Conservation (phyloP, 2,329 filamentous ascomycete genomes). For the Dactylellina leptospora region DNA sequence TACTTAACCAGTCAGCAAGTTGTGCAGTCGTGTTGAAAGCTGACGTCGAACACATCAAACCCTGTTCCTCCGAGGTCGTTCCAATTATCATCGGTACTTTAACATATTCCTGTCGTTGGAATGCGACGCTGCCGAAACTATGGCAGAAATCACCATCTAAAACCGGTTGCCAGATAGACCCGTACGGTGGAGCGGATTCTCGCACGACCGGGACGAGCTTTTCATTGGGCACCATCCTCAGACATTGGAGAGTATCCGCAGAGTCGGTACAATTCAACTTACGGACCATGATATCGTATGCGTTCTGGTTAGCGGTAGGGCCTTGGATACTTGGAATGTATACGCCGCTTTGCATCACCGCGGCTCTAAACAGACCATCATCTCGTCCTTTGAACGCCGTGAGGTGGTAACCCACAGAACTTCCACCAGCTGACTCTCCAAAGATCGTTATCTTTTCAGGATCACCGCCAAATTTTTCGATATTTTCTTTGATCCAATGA, state of each 20-base stretch:
- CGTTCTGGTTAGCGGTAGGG: slow-evolving; percentile 68
- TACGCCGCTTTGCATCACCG: slow-evolving; percentile 64
- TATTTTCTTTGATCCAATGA: slow-evolving; percentile 70
- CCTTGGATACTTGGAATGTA: slow-evolving; percentile 65
- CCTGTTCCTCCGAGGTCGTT: slow-evolving; percentile 70
- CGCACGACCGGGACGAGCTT: neutral
- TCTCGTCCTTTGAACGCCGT: slow-evolving; percentile 67
- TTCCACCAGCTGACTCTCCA: slow-evolving; percentile 69
- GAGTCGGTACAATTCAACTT: slow-evolving; percentile 69
- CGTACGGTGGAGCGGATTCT: slow-evolving; percentile 64
- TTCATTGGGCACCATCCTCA: slow-evolving; percentile 65
- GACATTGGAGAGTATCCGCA: slow-evolving; percentile 71
- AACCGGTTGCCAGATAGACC: slow-evolving; percentile 64
- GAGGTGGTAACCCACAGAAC: slow-evolving; percentile 65
- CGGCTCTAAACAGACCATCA: slow-evolving; percentile 66
- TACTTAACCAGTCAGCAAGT: neutral
- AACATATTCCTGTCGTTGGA: slow-evolving; percentile 69
- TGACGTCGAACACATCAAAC: slow-evolving; percentile 71
- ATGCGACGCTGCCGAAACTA: slow-evolving; percentile 65
- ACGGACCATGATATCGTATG: slow-evolving; percentile 71
- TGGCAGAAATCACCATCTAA: slow-evolving; percentile 70
- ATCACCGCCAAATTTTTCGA: slow-evolving; percentile 70
- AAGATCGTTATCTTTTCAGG: slow-evolving; percentile 69
- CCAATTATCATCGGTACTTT: slow-evolving; percentile 72
- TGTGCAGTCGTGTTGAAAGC: slow-evolving; percentile 1